Evolutionary conservation across 192 early-diverging fungal species (phyloP), one percentile per base, ranked within the genome.

Genomic region (Gamsiella multidivaricata): DNA sequence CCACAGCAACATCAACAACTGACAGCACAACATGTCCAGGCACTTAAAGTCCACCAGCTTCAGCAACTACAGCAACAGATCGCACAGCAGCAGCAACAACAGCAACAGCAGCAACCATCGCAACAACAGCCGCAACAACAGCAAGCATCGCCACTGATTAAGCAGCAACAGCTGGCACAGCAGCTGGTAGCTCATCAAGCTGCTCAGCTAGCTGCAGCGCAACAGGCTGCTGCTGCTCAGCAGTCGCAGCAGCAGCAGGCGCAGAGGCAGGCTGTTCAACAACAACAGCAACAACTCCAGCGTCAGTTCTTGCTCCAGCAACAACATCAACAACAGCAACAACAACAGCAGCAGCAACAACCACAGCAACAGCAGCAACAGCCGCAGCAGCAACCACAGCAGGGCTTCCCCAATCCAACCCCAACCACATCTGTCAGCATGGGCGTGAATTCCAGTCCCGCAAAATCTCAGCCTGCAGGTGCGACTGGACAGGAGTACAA

Each of bases 401-500:
- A 37, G 25, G 33, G 22, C 12, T 57, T 57, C 15, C 18, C 54
- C 8, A 68, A 58, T 32, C 65, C 57, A 29, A 18, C 55, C 28
- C 23, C 60, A 9, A 12, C 47, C 1, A 29, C 26, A 0, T 49
- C 59, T 11, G 17, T 20, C 5, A 31, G 17, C 32, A 47, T 61
- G 28, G 59, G 45, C 29, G 59, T 49, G 10, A 49, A 32, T 49
- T 28, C 17, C 6, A 67, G 54, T 32, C 65, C 65, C 0, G 65
- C 37, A 8, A 71, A 71, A 45, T 45, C 69, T 7, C 58, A 54
- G 23, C 41, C 51, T 20, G n/a, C 43, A 31, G 69, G 58, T 0
- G 42, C 61, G 3, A 56, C 54, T 18, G 61, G 69, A 9, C 69
- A 71, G 33, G 69, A 71, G 11, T 71, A 63, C 45, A 71, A 71